These are phyloP conservation scores for Meredithiella fracta DNA, from an alignment of 2,329 filamentous ascomycete genomes.

Conservation along the genomic window DNA sequence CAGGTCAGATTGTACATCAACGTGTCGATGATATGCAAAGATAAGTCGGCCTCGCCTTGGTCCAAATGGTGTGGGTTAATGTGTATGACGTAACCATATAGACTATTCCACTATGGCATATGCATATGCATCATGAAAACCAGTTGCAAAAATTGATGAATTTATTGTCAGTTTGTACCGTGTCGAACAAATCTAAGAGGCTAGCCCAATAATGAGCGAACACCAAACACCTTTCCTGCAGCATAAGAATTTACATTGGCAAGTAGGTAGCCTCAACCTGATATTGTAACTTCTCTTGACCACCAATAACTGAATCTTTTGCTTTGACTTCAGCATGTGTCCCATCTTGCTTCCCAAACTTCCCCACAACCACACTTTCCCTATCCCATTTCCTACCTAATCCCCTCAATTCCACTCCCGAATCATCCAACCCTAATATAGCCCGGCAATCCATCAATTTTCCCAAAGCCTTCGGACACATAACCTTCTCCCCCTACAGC, in stretches of 20 bases:
- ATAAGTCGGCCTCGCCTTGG: not conserved
- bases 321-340: conserved; percentile 1
- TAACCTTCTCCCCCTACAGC: conserved; percentile 45
- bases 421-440: conserved; percentile 41
- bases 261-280: not conserved
- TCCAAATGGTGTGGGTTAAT: not conserved
- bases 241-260: not conserved
- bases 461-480: conserved; percentile 36
- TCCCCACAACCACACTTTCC: conserved; percentile 37
- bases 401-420: conserved; percentile 36
- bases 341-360: conserved; percentile 6
- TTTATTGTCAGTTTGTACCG: too few relatives aligned
- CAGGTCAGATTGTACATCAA: not conserved
- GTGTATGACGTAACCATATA: not conserved
- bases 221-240: not conserved
- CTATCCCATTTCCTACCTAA: conserved; percentile 36
- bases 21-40: not conserved
- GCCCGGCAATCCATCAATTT: conserved; percentile 30
- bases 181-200: too few relatives aligned
- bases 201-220: too few relatives aligned
- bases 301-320: not conserved
- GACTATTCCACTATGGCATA: not conserved
- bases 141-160: too few relatives aligned
- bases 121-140: too few relatives aligned
- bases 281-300: conserved; percentile 5